phyloP scores from a whole-genome alignment of 2,329 filamentous ascomycete species.

The Colletotrichum sp. region DNA sequence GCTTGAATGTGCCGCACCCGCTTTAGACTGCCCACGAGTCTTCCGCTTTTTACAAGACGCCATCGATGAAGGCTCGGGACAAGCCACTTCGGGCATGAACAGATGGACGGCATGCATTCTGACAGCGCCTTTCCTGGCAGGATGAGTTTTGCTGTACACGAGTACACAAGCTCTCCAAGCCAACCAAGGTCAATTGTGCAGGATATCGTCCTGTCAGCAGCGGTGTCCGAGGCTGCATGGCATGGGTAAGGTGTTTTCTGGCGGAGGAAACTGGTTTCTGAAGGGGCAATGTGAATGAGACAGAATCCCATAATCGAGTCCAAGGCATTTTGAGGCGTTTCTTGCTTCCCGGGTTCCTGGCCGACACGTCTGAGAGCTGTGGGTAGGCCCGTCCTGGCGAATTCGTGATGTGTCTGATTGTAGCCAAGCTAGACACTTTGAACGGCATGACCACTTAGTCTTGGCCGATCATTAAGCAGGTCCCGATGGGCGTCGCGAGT shows the following conservation, averaged over 20 bases:
- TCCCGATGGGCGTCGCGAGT: constrained; percentile 19
- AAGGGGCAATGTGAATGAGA: constrained; percentile 8
- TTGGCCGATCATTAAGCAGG: constrained; percentile 18
- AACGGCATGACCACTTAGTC: constrained; percentile 16
- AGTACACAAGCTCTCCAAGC: not conserved
- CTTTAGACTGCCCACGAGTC: not conserved
- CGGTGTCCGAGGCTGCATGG: not conserved
- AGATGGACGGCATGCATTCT: not conserved
- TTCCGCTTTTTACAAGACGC: not conserved
- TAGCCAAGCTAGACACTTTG: not conserved
- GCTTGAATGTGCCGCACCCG: not conserved
- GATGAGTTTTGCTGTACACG: not conserved
- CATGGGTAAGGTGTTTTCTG: constrained; percentile 20
- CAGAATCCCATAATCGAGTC: constrained; percentile 20
- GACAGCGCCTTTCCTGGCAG: not conserved
- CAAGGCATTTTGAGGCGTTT: constrained; percentile 9
- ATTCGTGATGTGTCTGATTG: constrained; percentile 11
- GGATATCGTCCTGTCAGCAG: not conserved
- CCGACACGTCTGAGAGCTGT: not conserved
- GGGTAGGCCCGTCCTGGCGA: not conserved
- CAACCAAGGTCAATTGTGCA: not conserved
- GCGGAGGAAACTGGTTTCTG: not conserved
- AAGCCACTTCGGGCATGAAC: not conserved
- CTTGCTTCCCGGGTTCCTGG: constrained; percentile 12
- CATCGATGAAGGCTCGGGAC: not conserved